Evolutionary conservation across 1,284 basidiomycete genomes (phyloP), one percentile per base, ranked within the genome.

Genomic region (Anthracocystis walkeri): DNA sequence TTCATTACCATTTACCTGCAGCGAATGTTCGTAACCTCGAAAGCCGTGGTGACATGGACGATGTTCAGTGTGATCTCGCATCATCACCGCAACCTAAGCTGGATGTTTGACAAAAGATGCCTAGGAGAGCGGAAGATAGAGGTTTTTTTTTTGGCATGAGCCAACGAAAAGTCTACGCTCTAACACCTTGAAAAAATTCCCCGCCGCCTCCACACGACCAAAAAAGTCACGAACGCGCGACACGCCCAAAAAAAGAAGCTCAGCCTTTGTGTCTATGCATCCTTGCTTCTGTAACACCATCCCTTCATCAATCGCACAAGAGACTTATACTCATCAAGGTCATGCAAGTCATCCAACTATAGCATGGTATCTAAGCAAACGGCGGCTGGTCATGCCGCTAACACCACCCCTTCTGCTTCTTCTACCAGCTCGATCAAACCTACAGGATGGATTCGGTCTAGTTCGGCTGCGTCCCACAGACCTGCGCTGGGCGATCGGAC

Each of bases 401-500:
- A 12, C 21, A 49, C 40, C 18, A 62, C 60, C 2, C 50, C 56
- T 8, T 50, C 58, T 25, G 20, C 46, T 16, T 18, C 40, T n/a
- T 46, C 54, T 25, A 58, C 55, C 11, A 66, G 58, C 55, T 71
- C 67, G 20, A 58, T 61, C 48, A 66, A 63, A 40, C 64, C 68
- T 1, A 76, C 68, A 7, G 74, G 74, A 29, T 76, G 74, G 68
- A 76, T 76, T 55, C 38, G 74, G 14, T 64, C 68, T 11, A 54
- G n/a, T 12, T 62, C 70, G 4, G 51, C 58, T 1, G 54, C 65
- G 35, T 38, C 35, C 35, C 14, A 38, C 6, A 53, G 52, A 27
- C 52, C 70, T 10, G 31, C 61, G 5, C 42, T 68, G 7, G 21
- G 46, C 7, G 65, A 69, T 50, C 58, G 65, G 0, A 69, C 72